Base-by-base conservation (phyloP, 352 stramenopile genomes). In the Thraustotheca clavata region DNA sequence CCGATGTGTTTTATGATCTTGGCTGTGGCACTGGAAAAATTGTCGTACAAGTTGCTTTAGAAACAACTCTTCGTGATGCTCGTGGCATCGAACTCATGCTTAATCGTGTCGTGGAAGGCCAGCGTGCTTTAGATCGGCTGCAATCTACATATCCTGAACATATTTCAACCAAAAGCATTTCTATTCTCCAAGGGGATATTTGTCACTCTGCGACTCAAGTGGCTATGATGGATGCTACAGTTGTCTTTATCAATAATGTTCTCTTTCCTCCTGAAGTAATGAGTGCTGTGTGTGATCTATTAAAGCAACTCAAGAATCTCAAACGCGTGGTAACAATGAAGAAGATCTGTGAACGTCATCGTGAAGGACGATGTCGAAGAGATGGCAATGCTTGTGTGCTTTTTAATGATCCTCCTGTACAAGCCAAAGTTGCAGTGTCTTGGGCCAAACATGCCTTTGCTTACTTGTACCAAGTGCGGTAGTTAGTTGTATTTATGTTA, bases 231-330 rank as follows among this genome's bases (percentile, higher is more conserved):
- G 81, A 91, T 29, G 83, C 83, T 22, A 91, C 83, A 0, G 83
- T 93, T 38, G 76, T 91, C 40, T 93, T 93, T 60, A 89, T 93
- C 66, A 93, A 93, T 70, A 92, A 92, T 59, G 83, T 93, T 16
- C 84, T 84, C 69, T 91, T 93, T 38, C 77, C 80, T 0, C 83
- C 83, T 16, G 73, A 76, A 46, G 74, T 91, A 38, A 91, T 93
- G 83, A 68, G 86, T 29, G 79, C 83, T 20, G 75, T 91, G 20
- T 69, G 86, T 62, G 69, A 76, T 38, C 74, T 90, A 67, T 72
- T 93, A 24, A 79, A 72, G 39, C 49, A 66, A 32, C 80, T 93
- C 70, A 61, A 74, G 4, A 81, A 88, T 5, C 65, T 93, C 26
- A 73, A 74, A 6, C 80, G 81, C 20, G 69, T 93, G 22, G 75